Percentiles rank a stretch among this genome's conserved stretches.
phyloP scores from a whole-genome alignment of 495 filamentous ascomycete species.

The Talaromyces ruber region DNA sequence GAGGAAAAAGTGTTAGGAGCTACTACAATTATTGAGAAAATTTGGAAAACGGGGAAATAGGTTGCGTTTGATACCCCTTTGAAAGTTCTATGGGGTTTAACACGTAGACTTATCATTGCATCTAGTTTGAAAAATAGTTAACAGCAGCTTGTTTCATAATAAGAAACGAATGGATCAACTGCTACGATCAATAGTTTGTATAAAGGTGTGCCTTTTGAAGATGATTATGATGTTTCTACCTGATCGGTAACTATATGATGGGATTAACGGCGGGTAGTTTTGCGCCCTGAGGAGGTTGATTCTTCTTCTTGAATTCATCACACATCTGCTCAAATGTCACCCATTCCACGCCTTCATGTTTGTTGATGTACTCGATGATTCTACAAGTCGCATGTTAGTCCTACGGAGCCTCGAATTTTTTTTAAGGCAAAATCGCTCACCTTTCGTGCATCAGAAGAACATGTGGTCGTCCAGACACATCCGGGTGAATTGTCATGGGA shows the following conservation, averaged over 20 bases:
- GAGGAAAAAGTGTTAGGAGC: slow-evolving; percentile 40
- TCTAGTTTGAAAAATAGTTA: no score
- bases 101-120: no score
- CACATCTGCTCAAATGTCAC: slow-evolving; percentile 63
- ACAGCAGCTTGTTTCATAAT: no score
- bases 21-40: slow-evolving; percentile 30
- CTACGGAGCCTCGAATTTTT: not conserved
- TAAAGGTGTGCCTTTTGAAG: no score
- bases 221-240: no score
- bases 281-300: slow-evolving; percentile 54
- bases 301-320: slow-evolving; percentile 62
- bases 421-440: slow-evolving; percentile 5
- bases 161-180: no score
- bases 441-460: slow-evolving; percentile 59
- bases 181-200: no score
- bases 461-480: slow-evolving; percentile 59
- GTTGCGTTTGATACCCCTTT: no score
- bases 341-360: slow-evolving; percentile 68
- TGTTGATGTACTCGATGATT: slow-evolving; percentile 65
- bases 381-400: slow-evolving; percentile 11
- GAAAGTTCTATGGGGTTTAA: no score
- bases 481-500: slow-evolving; percentile 62
- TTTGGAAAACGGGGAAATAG: slow-evolving; percentile 18
- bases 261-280: slow-evolving; percentile 49
- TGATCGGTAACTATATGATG: not conserved